These are phyloP conservation scores for Heliamphora exappendiculata DNA, from an alignment of 148 eudicot genomes.

Conservation along the genomic window DNA sequence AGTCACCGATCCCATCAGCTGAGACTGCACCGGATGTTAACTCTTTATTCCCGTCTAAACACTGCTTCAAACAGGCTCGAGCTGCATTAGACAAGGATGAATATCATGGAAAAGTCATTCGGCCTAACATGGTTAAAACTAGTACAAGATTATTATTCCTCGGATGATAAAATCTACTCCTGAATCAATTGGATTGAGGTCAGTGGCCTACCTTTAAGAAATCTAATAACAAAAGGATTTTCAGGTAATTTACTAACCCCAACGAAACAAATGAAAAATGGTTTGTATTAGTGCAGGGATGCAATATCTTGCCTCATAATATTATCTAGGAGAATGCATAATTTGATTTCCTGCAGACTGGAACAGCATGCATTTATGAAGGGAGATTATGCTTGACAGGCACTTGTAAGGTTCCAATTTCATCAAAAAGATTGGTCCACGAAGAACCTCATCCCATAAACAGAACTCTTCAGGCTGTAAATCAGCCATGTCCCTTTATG, in stretches of 20 bases:
- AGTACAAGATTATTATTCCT: no score
- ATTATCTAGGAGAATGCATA: neutral
- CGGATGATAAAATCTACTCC: neutral
- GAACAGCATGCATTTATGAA: neutral
- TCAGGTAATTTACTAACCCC: neutral
- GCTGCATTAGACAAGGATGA: conserved; percentile 40
- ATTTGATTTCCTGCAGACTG: neutral
- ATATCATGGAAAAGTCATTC: conserved; percentile 2
- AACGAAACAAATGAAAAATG: neutral
- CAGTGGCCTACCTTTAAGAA: neutral
- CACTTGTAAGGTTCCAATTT: neutral
- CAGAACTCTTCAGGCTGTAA: neutral
- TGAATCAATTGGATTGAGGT: neutral
- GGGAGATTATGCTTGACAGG: neutral
- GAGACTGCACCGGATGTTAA: conserved; percentile 13
- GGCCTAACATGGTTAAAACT: no score
- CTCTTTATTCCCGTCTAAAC: conserved; percentile 39
- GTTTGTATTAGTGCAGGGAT: neutral
- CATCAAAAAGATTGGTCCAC: neutral
- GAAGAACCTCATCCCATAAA: neutral
- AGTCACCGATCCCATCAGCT: conserved; percentile 19
- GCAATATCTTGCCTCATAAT: neutral
- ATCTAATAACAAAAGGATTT: neutral
- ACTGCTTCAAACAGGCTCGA: conserved; percentile 64
- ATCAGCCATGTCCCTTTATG: neutral